Percentiles rank a stretch among this genome's conserved stretches.
These are phyloP conservation scores for Royoungia palumana DNA, from an alignment of 768 basidiomycete genomes.

Conservation along the genomic window DNA sequence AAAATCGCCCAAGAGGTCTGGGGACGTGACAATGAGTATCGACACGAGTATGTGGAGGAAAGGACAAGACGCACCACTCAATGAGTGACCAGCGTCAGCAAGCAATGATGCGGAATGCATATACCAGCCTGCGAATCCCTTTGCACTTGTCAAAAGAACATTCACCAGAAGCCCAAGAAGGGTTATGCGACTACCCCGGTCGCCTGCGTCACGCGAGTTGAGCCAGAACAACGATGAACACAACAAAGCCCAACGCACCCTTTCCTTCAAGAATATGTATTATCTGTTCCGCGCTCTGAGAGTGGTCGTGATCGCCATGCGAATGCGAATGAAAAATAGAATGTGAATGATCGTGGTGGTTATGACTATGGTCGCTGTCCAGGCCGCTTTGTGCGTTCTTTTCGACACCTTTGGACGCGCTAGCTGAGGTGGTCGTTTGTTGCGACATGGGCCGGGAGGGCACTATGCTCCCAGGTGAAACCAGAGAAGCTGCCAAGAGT, in stretches of 20 bases:
- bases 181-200: conserved; percentile 81
- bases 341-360: conserved; percentile 47
- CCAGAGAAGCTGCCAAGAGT: background rate
- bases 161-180: conserved; percentile 83
- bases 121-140: conserved; percentile 86
- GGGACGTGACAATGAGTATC: conserved; percentile 5
- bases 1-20: conserved; percentile 86
- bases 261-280: conserved; percentile 63
- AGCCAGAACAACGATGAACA: background rate
- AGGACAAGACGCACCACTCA: conserved; percentile 62
- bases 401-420: conserved; percentile 12
- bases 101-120: conserved; percentile 88
- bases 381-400: background rate
- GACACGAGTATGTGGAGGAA: background rate
- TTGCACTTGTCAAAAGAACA: conserved; percentile 73
- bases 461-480: background rate
- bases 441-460: conserved; percentile 19
- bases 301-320: conserved; percentile 55
- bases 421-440: conserved; percentile 18
- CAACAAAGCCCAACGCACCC: conserved; percentile 40
- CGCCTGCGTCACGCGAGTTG: conserved; percentile 43
- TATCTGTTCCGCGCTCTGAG: conserved; percentile 62
- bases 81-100: conserved; percentile 90
- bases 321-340: conserved; percentile 68
- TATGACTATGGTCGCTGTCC: conserved; percentile 37